Base-by-base conservation (phyloP, 2,329 filamentous ascomycete genomes). In the Zymoseptoria tritici region DNA sequence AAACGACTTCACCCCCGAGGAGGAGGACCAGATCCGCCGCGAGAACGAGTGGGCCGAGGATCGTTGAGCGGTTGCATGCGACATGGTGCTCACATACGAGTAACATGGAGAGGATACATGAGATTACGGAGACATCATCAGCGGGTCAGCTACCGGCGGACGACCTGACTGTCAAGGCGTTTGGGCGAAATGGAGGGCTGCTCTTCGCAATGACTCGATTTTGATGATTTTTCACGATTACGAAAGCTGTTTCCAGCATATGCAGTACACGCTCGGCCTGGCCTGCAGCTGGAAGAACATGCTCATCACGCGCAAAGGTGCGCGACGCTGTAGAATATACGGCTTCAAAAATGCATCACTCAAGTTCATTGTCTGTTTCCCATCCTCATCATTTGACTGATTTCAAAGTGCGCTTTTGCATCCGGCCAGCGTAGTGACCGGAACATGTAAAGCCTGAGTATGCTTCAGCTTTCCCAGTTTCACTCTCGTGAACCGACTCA, bases 1-100 rank as follows among this genome's bases (percentile, higher is more conserved):
- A 72, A 99, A 99, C 71, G 94, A 99, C 76, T 99, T 99, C 79
- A 97, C 94, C 0, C 91, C 93, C 2, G 94, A 99, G 77, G 94
- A 99, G 79, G 94, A 99, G 77, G 94, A 99, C 74, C 94, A 99
- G 83, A 99, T 81, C 65, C 79, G 79, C 62, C 78, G 79, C 56
- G 79, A 81, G 74, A 81, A 81, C 74, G 79, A 81, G 75, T 81
- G 79, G 79, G 73, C 73, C 36, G 73, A 75, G 70, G 72, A 74
- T 60, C 71, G 71, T 58, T 73, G 68, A 67, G 61, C 56, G 55
- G 13, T 13, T 16, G 36, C 36, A n/a, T 46, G 36, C 13, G 36
- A 46, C 36, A 46, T 46, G 36, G 36, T 46, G 36, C 36, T 46
- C 36, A 46, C 13, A 46, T n/a, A 46, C 13, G 36, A 46, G 36